phyloP scores from a whole-genome alignment of 2,329 filamentous ascomycete species.

The Alternaria viburni region DNA sequence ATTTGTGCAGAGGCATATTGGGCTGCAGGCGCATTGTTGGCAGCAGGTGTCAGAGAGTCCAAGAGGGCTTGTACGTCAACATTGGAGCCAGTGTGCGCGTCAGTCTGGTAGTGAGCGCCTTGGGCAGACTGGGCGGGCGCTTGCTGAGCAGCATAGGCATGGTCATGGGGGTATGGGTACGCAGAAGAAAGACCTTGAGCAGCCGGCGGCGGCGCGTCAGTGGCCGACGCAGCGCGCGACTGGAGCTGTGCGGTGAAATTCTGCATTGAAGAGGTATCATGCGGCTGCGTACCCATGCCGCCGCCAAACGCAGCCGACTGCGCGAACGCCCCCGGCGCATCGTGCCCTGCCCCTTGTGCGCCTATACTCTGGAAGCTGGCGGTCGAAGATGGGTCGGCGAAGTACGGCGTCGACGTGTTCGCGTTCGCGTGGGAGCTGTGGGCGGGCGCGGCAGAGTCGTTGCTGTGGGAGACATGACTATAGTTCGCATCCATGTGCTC shows the following conservation, averaged over 20 bases:
- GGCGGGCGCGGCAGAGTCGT: conserved; percentile 35
- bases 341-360: conserved; percentile 29
- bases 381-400: conserved; percentile 33
- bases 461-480: conserved; percentile 70
- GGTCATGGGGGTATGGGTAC: conserved; percentile 44
- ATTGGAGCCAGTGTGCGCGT: conserved; percentile 37
- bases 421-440: conserved; percentile 32
- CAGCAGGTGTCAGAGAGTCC: conserved; percentile 50
- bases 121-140: conserved; percentile 38
- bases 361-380: conserved; percentile 30
- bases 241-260: conserved; percentile 43
- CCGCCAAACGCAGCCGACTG: conserved; percentile 35
- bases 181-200: conserved; percentile 38
- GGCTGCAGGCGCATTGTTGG: conserved; percentile 35
- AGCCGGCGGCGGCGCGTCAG: conserved; percentile 43
- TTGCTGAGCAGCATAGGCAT: conserved; percentile 41
- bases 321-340: conserved; percentile 28
- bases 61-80: conserved; percentile 57
- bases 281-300: conserved; percentile 38
- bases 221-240: conserved; percentile 39
- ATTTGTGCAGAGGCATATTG: conserved; percentile 45
- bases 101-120: conserved; percentile 36
- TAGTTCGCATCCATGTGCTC: conserved; percentile 75
- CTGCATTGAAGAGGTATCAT: conserved; percentile 49
- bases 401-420: conserved; percentile 38